phyloP scores from a whole-genome alignment of 2,329 filamentous ascomycete species.

The Scytalidium sp. region DNA sequence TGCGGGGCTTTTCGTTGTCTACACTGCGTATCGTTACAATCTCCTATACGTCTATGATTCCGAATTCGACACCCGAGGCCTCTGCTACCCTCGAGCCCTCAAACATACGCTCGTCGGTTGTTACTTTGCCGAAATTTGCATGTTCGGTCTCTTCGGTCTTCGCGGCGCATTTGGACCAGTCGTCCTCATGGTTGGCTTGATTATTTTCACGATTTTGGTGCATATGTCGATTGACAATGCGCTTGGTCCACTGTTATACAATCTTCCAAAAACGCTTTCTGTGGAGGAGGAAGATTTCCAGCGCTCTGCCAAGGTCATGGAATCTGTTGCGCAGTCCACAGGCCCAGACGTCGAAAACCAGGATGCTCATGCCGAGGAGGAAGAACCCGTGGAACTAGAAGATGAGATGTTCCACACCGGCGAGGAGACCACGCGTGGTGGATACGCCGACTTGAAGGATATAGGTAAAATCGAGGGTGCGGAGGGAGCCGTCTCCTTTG shows the following conservation, averaged over 20 bases:
- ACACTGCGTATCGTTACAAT: conserved; percentile 64
- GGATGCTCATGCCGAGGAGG: conserved; percentile 14
- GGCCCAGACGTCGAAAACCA: conserved; percentile 12
- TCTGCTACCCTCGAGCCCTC: conserved; percentile 60
- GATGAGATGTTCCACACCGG: conserved; percentile 25
- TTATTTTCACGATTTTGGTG: conserved; percentile 52
- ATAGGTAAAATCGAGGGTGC: conserved; percentile 3
- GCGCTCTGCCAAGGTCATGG: not conserved
- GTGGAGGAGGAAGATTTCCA: conserved; percentile 17
- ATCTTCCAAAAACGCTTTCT: conserved; percentile 25
- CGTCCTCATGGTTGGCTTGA: conserved; percentile 54
- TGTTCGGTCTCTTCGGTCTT: conserved; percentile 63
- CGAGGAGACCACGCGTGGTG: not conserved
- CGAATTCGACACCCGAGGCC: conserved; percentile 61
- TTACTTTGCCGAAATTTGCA: conserved; percentile 59
- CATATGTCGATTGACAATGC: conserved; percentile 38
- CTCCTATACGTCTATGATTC: conserved; percentile 60
- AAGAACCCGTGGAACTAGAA: conserved; percentile 22
- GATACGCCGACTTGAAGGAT: conserved; percentile 7
- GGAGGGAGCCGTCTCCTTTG: not conserved
- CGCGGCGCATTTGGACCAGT: conserved; percentile 49
- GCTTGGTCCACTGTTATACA: conserved; percentile 23
- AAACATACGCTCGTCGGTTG: conserved; percentile 62
- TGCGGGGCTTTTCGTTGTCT: conserved; percentile 61
- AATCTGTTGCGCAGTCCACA: not conserved